Percentiles rank a stretch among this genome's conserved stretches.
Evolutionary conservation across 305 asterid genomes (phyloP).

Genomic region (Vinca major): DNA sequence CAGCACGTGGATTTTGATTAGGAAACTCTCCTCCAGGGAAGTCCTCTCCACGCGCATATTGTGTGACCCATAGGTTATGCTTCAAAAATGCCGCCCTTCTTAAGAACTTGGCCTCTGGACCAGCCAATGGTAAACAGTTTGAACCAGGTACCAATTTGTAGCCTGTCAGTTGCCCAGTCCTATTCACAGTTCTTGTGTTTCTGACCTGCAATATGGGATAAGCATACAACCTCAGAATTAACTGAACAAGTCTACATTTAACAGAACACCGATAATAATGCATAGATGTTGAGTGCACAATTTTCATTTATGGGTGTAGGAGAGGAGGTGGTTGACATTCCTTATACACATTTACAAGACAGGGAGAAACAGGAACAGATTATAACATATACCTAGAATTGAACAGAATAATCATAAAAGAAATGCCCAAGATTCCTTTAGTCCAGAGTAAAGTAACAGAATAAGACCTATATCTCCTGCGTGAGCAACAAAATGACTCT

Average conservation of each 20-base stretch:
- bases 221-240: slow-evolving; percentile 7
- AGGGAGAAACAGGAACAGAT: background rate
- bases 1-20: slow-evolving; percentile 91
- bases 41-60: slow-evolving; percentile 73
- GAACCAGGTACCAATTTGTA: slow-evolving; percentile 92
- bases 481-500: background rate
- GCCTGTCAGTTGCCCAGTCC: slow-evolving; percentile 86
- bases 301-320: background rate
- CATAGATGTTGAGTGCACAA: background rate
- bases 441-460: background rate
- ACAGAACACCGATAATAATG: background rate
- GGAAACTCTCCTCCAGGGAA: slow-evolving; percentile 98
- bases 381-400: background rate
- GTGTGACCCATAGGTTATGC: slow-evolving; percentile 94
- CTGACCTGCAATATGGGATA: slow-evolving; percentile 43
- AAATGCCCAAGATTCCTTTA: background rate
- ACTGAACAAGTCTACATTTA: background rate
- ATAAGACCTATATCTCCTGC: background rate
- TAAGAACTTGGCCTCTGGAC: slow-evolving; percentile 77
- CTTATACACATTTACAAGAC: background rate
- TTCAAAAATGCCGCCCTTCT: slow-evolving; percentile 92
- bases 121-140: slow-evolving; percentile 82
- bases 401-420: background rate
- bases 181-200: slow-evolving; percentile 77
- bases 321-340: background rate